Evolutionary conservation across 2,329 filamentous ascomycete species (phyloP).

Genomic region (Colletotrichum higginsianum): DNA sequence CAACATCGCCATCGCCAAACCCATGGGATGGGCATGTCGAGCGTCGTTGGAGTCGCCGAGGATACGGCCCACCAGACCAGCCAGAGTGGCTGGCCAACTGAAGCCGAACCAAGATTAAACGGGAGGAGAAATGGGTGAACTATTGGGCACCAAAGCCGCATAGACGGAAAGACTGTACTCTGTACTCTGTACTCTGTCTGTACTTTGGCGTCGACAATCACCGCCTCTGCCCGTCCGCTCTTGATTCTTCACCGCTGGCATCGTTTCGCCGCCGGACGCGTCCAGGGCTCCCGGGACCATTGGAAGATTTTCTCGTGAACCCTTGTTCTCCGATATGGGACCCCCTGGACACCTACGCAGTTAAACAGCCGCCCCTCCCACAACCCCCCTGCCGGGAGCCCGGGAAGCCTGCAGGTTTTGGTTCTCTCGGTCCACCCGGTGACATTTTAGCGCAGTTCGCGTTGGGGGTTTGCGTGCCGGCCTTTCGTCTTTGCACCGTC

Average conservation of each 20-base stretch:
- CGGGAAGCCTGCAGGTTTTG: constrained; percentile 36
- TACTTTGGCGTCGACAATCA: not conserved
- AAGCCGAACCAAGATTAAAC: constrained; percentile 30
- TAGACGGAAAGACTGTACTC: not conserved
- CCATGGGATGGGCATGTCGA: not conserved
- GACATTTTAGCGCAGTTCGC: constrained; percentile 40
- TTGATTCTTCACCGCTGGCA: constrained; percentile 32
- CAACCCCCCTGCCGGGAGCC: constrained; percentile 30
- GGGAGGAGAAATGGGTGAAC: constrained; percentile 12
- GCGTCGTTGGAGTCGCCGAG: constrained; percentile 24
- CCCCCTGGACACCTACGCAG: no score
- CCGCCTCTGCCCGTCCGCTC: not conserved
- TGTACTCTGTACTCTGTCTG: no score
- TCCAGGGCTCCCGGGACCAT: constrained; percentile 23
- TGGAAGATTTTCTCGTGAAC: constrained; percentile 20
- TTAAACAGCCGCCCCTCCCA: no score
- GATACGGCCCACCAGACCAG: constrained; percentile 26
- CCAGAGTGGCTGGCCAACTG: constrained; percentile 34
- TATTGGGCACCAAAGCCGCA: constrained; percentile 39
- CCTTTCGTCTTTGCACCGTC: not conserved
- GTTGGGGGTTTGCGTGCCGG: constrained; percentile 6
- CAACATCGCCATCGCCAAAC: no score
- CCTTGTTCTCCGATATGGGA: constrained; percentile 11
- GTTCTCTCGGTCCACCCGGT: constrained; percentile 23
- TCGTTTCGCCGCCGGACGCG: constrained; percentile 33